These are phyloP conservation scores for Adansonia rubrostipa DNA, from an alignment of 441 rosid genomes.

Conservation along the genomic window DNA sequence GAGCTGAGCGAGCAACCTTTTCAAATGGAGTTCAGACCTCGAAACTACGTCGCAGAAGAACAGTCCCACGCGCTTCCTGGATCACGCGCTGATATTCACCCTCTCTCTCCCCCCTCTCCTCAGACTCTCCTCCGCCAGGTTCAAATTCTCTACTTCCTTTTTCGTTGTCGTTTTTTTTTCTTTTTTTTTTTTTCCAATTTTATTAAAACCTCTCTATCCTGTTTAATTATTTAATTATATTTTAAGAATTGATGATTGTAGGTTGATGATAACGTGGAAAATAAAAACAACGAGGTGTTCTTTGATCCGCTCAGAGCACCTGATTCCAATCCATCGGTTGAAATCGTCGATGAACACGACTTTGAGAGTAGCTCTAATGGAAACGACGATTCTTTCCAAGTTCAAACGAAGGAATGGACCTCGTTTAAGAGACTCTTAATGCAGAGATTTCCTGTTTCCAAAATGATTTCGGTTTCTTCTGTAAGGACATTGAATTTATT, in stretches of 20 bases:
- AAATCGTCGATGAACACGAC: conserved; percentile 36
- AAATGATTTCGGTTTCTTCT: conserved; percentile 68
- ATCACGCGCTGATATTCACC: conserved; percentile 53
- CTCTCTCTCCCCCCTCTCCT: conserved; percentile 54
- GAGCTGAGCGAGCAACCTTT: conserved; percentile 4
- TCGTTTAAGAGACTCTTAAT: conserved; percentile 78
- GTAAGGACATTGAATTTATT: conserved; percentile 43
- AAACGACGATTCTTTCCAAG: conserved; percentile 38
- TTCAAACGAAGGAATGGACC: conserved; percentile 66
- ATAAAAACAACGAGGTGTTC: conserved; percentile 47
- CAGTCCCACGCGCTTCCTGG: conserved; percentile 59
- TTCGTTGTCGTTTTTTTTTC: neutral
- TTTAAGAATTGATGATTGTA: conserved; percentile 18
- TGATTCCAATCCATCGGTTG: conserved; percentile 32
- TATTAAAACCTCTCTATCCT: neutral
- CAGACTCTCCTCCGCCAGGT: conserved; percentile 48
- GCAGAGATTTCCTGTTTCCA: conserved; percentile 89
- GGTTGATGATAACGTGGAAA: conserved; percentile 39
- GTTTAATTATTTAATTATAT: neutral
- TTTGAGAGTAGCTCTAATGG: conserved; percentile 35
- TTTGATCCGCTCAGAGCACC: conserved; percentile 77
- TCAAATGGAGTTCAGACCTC: conserved; percentile 76
- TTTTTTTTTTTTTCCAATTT: neutral
- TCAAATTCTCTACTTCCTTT: neutral
- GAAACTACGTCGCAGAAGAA: conserved; percentile 55